Evolutionary conservation across 805 yeast species (phyloP).

Genomic region (Diddensiella transvaalensis): DNA sequence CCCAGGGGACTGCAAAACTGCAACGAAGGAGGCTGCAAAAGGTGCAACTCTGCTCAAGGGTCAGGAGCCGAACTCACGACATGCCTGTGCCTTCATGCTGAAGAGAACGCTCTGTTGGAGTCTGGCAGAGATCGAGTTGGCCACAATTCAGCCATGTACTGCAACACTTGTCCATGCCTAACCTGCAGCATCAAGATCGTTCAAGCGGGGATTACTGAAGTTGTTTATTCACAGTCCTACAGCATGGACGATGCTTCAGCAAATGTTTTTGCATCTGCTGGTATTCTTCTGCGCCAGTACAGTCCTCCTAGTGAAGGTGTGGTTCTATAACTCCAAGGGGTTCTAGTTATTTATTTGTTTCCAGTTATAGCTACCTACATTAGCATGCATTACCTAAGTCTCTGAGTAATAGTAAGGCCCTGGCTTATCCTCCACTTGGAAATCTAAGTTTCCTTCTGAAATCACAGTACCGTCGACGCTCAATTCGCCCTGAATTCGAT

Average conservation of each 20-base stretch:
- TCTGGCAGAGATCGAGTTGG: conserved; percentile 88
- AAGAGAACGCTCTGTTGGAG: conserved; percentile 91
- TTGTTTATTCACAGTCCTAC: conserved; percentile 87
- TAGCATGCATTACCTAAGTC: conserved; percentile 33
- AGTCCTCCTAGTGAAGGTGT: conserved; percentile 37
- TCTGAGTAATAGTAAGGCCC: conserved; percentile 58
- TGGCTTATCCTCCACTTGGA: conserved; percentile 52
- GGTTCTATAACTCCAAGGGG: neutral
- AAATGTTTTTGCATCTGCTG: conserved; percentile 68
- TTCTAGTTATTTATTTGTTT: neutral
- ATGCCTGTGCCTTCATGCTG: conserved; percentile 94
- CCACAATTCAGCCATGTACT: conserved; percentile 61
- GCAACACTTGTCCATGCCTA: conserved; percentile 95
- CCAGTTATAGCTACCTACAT: neutral
- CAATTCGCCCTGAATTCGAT: conserved; percentile 62
- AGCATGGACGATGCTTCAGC: conserved; percentile 85
- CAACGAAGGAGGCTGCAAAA: conserved; percentile 90
- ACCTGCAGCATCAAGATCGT: conserved; percentile 95
- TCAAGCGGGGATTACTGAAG: conserved; percentile 87
- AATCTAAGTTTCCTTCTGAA: conserved; percentile 45
- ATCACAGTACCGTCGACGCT: conserved; percentile 53
- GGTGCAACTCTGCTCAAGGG: conserved; percentile 72
- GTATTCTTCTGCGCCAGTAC: conserved; percentile 65
- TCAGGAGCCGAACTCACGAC: conserved; percentile 69
- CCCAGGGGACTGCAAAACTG: conserved; percentile 86